phyloP scores from a whole-genome alignment of 202 grass and related monocot genomes.

The Panicum hallii region DNA sequence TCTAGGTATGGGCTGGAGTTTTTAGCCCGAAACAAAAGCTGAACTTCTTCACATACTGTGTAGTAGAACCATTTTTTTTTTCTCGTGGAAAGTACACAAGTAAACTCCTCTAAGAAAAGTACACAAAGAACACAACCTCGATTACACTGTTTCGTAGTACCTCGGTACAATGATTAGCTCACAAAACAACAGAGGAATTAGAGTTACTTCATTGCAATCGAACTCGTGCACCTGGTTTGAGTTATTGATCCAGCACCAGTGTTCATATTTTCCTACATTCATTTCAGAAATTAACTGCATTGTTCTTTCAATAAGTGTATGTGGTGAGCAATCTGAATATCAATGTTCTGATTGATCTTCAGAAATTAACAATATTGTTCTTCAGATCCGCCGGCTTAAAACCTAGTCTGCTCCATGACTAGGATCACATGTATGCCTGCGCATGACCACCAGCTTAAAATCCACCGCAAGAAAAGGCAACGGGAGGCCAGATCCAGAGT shows the following conservation, averaged over 20 bases:
- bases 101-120: neutral
- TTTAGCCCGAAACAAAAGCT: too few species aligned
- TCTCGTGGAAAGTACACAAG: neutral
- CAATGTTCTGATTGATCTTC: too few species aligned
- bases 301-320: too few species aligned
- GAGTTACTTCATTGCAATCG: neutral
- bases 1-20: too few species aligned
- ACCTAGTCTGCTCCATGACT: slow-evolving; percentile 7
- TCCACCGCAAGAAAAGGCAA: neutral
- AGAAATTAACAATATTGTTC: too few species aligned
- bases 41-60: too few species aligned
- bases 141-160: neutral
- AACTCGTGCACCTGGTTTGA: too few species aligned
- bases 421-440: slow-evolving; percentile 43
- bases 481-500: slow-evolving; percentile 38
- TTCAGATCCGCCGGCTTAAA: neutral
- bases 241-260: too few species aligned
- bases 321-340: too few species aligned
- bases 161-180: neutral
- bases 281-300: too few species aligned
- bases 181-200: neutral
- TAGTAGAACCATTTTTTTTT: too few species aligned
- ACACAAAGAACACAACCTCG: neutral
- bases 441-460: neutral
- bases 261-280: too few species aligned